A percentile compares a stretch with the other conserved stretches of the same genome.
Conservation (phyloP, 805 yeast species). For the Nakazawaea ambrosiae region DNA sequence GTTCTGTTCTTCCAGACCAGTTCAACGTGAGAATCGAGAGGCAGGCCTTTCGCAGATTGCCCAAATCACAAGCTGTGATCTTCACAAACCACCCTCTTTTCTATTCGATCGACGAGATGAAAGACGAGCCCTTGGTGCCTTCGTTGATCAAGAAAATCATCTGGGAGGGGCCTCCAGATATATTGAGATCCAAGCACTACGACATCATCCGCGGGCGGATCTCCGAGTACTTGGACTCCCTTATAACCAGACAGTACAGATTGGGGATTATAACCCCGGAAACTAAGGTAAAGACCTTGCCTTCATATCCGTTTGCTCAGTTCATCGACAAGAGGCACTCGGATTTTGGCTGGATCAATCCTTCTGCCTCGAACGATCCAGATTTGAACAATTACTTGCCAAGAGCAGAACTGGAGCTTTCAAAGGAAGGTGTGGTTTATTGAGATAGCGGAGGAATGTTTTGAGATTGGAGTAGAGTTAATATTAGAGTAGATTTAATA, state of each 20-base stretch:
- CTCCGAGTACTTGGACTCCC: conserved; percentile 45
- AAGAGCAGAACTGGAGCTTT: background rate
- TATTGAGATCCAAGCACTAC: conserved; percentile 57
- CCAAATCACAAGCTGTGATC: conserved; percentile 56
- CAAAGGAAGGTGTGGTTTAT: too few relatives aligned
- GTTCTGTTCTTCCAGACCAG: conserved; percentile 38
- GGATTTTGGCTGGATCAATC: conserved; percentile 35
- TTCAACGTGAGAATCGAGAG: conserved; percentile 68
- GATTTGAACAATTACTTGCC: conserved; percentile 1
- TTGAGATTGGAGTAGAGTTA: too few relatives aligned
- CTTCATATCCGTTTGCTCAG: conserved; percentile 61
- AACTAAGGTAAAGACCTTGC: conserved; percentile 49
- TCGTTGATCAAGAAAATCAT: conserved; percentile 55
- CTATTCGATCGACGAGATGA: conserved; percentile 73
- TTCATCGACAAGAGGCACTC: conserved; percentile 29
- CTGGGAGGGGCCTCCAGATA: conserved; percentile 59
- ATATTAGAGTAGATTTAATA: too few relatives aligned
- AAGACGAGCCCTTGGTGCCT: conserved; percentile 73
- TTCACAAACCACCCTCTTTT: conserved; percentile 76
- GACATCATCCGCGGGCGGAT: conserved; percentile 53
- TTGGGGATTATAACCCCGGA: conserved; percentile 48
- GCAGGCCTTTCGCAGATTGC: conserved; percentile 63
- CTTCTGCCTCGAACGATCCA: too few relatives aligned
- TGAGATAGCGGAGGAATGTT: too few relatives aligned
- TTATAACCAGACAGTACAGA: conserved; percentile 54